Evolutionary conservation across 768 basidiomycete genomes (phyloP), one percentile per base, ranked within the genome.

Genomic region (Lactarius psammicola): DNA sequence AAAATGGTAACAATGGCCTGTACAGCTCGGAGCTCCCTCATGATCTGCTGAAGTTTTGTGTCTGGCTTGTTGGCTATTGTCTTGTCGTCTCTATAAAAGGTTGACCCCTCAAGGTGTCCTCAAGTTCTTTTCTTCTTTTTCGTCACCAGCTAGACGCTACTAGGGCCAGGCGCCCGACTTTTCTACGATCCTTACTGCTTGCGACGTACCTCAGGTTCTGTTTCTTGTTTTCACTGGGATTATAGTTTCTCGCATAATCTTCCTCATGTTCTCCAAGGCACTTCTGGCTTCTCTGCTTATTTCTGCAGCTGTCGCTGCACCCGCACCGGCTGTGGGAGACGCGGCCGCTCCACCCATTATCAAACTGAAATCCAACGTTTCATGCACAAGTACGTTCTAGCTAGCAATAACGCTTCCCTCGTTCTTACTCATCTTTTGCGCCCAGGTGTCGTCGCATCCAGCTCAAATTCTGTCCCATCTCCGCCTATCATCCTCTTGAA

Each of bases 401-500:
- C 11, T 49, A n/a, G 8, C 44, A 8, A n/a, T 62, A 17, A 28
- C 18, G 2, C 11, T 7, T n/a, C 30, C 31, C 44, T 67, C 23
- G 4, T 51, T 53, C 28, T 40, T 11, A 31, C 66, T 67, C 51
- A 58, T 33, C 5, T 33, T 15, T 36, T 15, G 1, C 13, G 56
- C 10, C 6, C 40, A 66, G 60, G 33, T 36, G 40, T 33, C 8
- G 40, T 17, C 51, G 28, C 59, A 30, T 28, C 67, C 23, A 31
- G 17, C 17, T 20, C 53, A 34, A 51, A 42, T 26, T 53, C 49
- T 55, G 1, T 28, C 20, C 58, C 59, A 8, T 53, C 66, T 18
- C 42, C 58, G n/a, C 64, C 30, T 34, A 9, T 66, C 31, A 69
- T 69, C 49, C 58, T 67, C 20, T 51, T 67, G n/a, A 69, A 69